Percentiles rank a stretch among this genome's conserved stretches.
Conservation (phyloP, 2,329 filamentous ascomycete species). For the Nemania diffusa region DNA sequence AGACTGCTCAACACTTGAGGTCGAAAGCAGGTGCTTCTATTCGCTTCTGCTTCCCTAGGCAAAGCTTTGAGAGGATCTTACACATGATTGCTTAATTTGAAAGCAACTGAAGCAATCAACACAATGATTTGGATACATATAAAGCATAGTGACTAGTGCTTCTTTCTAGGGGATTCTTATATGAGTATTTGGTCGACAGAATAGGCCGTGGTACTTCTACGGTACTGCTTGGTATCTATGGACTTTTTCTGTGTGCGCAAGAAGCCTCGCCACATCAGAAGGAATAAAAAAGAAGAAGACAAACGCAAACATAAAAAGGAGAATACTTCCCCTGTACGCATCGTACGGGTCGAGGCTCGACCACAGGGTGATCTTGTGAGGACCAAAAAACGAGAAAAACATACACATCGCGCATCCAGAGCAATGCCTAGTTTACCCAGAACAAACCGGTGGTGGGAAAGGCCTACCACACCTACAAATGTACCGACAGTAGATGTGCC, state of each 20-base stretch:
- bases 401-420: not conserved
- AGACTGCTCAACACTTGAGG: not conserved
- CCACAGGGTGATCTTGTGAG: not conserved
- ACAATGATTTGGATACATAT: constrained; percentile 1
- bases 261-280: constrained; percentile 22
- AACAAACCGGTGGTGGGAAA: no score
- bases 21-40: constrained; percentile 6
- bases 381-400: not conserved
- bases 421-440: constrained; percentile 13
- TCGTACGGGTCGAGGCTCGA: constrained; percentile 9
- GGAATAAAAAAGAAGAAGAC: constrained; percentile 7
- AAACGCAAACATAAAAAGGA: not conserved
- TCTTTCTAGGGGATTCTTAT: not conserved
- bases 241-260: constrained; percentile 29
- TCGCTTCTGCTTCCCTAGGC: not conserved
- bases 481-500: not conserved
- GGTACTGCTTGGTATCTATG: constrained; percentile 14
- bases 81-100: constrained; percentile 25
- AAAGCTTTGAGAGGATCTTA: not conserved
- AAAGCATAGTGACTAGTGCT: not conserved
- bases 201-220: not conserved
- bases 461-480: no score
- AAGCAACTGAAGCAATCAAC: constrained; percentile 14
- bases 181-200: not conserved
- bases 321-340: not conserved